Evolutionary conservation across 495 filamentous ascomycete genomes (phyloP), one percentile per base, ranked within the genome.

Genomic region (Aspergillus avenaceus): DNA sequence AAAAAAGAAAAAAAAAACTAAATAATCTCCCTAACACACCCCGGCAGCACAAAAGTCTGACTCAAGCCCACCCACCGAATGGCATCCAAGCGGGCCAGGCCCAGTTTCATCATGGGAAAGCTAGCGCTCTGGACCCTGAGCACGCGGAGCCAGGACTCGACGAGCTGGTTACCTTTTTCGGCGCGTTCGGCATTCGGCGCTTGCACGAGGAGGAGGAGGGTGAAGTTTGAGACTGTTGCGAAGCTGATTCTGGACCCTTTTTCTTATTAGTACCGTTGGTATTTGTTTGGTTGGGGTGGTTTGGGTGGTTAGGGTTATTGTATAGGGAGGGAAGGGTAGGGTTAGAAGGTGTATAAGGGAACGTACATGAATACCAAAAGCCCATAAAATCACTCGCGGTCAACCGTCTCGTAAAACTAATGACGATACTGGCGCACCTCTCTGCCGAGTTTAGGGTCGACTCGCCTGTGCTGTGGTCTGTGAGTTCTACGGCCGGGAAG

Each of bases 311-410:
- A 1, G 32, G 19, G 19, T n/a, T n/a, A n/a, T n/a, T n/a, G n/a
- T n/a, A 36, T 18, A 2, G 32, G 32, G 4, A 5, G 32, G 12
- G 32, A 6, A 24, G 18, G 13, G 18, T 16, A 5, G 19, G 21
- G 43, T 45, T 18, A 31, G 6, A 18, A 5, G 18, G 3, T 14
- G 40, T 8, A 8, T 23, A 40, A 22, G 21, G 8, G 12, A 28
- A 53, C 67, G 32, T 58, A 69, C 67, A 71, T 2, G 67, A 67
- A 37, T 71, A 69, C 67, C 67, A 71, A 23, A 71, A 69, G 8
- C 52, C 54, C 2, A 54, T 61, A 37, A 69, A 65, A 14, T 71
- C 67, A 45, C 59, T 59, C 2, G 60, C 43, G 2, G 61, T 60
- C 42, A 71, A 50, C n/a, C 60, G 54, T 22, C 57, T 41, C 0